A percentile compares a stretch with the other conserved stretches of the same genome.
Conservation (phyloP, 2,329 filamentous ascomycete genomes). For the Exophiala phaeomuriformis region DNA sequence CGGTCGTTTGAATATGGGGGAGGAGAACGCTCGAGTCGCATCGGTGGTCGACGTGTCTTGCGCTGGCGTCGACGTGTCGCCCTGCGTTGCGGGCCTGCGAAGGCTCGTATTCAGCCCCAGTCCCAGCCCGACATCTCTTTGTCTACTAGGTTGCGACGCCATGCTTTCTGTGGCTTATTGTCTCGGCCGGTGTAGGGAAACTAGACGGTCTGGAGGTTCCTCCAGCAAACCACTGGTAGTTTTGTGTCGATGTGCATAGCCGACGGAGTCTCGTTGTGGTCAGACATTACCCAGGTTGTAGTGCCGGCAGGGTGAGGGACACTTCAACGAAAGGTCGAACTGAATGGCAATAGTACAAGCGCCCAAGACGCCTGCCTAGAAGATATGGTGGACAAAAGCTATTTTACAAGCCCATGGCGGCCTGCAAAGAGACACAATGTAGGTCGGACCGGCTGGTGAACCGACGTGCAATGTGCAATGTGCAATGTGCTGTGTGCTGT, state of each 20-base stretch:
- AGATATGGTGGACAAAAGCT: background rate
- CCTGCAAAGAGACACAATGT: background rate
- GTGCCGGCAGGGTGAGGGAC: background rate
- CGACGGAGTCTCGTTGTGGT: background rate
- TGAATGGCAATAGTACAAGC: background rate
- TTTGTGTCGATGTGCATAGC: background rate
- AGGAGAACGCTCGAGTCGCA: conserved; percentile 7
- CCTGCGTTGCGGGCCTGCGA: conserved; percentile 16
- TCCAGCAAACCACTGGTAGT: conserved; percentile 2
- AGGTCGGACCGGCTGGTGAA: background rate
- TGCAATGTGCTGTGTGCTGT: background rate
- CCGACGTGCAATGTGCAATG: background rate
- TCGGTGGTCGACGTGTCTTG: conserved; percentile 3
- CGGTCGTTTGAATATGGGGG: conserved; percentile 5
- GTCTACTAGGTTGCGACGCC: conserved; percentile 10
- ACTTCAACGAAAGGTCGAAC: background rate
- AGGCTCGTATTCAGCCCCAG: conserved; percentile 13
- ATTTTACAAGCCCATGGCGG: background rate
- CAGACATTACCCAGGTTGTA: conserved; percentile 6
- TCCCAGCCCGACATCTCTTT: conserved; percentile 8
- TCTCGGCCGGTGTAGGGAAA: background rate
- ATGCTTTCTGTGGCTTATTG: conserved; percentile 5
- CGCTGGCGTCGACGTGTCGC: conserved; percentile 3
- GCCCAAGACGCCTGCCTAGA: background rate
- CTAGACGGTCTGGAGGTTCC: conserved; percentile 4